These are phyloP conservation scores for Pseudohalonectria lignicola DNA, from an alignment of 2,329 filamentous ascomycete species.

Conservation along the genomic window DNA sequence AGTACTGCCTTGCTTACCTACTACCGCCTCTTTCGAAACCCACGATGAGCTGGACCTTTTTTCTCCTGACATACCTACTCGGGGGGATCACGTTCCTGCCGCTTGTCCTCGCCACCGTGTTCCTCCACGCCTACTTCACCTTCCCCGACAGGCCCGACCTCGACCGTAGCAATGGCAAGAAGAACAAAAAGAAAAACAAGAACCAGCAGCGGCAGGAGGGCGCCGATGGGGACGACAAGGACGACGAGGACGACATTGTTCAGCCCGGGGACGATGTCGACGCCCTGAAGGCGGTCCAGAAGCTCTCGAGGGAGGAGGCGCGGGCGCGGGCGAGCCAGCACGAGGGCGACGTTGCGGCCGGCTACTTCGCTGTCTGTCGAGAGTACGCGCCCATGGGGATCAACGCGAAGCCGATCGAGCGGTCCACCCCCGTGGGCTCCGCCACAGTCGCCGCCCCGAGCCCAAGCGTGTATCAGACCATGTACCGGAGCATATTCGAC, in stretches of 20 bases:
- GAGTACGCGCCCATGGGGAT: constrained; percentile 88
- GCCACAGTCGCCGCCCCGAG: constrained; percentile 66
- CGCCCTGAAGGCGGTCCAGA: constrained; percentile 50
- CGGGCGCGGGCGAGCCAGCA: constrained; percentile 39
- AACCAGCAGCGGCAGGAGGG: too few species aligned
- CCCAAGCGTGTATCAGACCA: constrained; percentile 92
- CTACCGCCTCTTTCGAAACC: neutral
- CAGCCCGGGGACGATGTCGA: constrained; percentile 54
- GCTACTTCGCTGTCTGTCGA: constrained; percentile 90
- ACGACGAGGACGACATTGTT: constrained; percentile 29
- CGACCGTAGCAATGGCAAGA: constrained; percentile 12
- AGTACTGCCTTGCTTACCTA: neutral
- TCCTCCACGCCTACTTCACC: constrained; percentile 58
- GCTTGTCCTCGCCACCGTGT: constrained; percentile 47
- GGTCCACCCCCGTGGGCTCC: constrained; percentile 68
- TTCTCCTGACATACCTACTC: constrained; percentile 69
- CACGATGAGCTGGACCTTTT: constrained; percentile 40
- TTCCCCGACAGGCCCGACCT: constrained; percentile 43
- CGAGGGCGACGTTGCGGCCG: constrained; percentile 71
- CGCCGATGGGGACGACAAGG: constrained; percentile 12
- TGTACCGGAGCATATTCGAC: constrained; percentile 95
- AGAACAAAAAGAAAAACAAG: too few species aligned
- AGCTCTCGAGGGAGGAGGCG: constrained; percentile 47
- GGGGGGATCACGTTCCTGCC: constrained; percentile 85
- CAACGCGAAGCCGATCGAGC: constrained; percentile 85